Conservation (phyloP, 2,329 filamentous ascomycete genomes). For the Diaporthe citrichinensis region DNA sequence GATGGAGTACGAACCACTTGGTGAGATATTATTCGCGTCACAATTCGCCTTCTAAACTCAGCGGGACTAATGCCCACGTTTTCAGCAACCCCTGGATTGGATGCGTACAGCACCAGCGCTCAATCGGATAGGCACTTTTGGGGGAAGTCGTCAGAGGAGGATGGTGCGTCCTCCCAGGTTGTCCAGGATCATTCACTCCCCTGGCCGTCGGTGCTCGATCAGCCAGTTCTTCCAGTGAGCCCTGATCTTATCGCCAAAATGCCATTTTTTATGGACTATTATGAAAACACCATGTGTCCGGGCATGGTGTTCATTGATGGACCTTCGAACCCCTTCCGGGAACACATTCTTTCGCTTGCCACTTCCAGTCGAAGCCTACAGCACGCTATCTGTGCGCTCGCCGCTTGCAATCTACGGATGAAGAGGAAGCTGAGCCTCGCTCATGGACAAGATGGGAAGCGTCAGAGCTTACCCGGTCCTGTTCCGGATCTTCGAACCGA, state of each 20-base stretch:
- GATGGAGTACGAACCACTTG: slow-evolving; percentile 69
- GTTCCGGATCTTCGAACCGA: slow-evolving; percentile 63
- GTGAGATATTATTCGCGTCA: slow-evolving; percentile 62
- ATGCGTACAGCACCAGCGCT: slow-evolving; percentile 65
- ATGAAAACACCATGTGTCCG: slow-evolving; percentile 91
- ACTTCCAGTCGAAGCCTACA: slow-evolving; percentile 85
- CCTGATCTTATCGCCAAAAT: slow-evolving; percentile 80
- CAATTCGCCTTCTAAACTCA: slow-evolving; percentile 46
- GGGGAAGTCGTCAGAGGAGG: slow-evolving; percentile 62
- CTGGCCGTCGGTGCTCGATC: slow-evolving; percentile 64
- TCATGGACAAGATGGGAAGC: slow-evolving; percentile 65
- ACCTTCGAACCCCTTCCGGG: slow-evolving; percentile 86
- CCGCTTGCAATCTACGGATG: slow-evolving; percentile 92
- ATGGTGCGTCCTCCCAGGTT: slow-evolving; percentile 58
- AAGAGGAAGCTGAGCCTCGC: slow-evolving; percentile 75
- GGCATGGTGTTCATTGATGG: slow-evolving; percentile 93
- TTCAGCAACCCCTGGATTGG: slow-evolving; percentile 66
- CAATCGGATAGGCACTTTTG: slow-evolving; percentile 64
- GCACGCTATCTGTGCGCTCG: slow-evolving; percentile 90
- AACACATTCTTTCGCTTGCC: slow-evolving; percentile 85
- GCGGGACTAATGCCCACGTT: slow-evolving; percentile 44
- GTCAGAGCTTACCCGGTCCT: slow-evolving; percentile 59
- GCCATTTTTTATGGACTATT: slow-evolving; percentile 93
- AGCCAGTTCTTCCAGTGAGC: slow-evolving; percentile 66
- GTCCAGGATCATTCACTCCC: slow-evolving; percentile 60